phyloP scores from a whole-genome alignment of 2,329 filamentous ascomycete genomes.

The Epichloe uncinata region DNA sequence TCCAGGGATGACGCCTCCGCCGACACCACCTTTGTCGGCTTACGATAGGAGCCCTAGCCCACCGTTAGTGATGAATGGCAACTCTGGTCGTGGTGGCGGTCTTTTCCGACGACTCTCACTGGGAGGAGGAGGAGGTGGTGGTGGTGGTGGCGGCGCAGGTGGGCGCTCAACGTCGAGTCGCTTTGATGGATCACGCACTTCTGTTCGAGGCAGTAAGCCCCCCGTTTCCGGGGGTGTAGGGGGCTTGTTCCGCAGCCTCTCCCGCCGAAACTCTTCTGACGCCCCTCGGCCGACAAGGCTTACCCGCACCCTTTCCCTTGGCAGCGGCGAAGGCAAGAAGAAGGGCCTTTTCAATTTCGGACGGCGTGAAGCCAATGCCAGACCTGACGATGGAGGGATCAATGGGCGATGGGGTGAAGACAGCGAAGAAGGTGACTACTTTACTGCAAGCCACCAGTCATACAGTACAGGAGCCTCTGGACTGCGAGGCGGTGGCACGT shows the following conservation, averaged over 20 bases:
- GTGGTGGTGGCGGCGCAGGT: constrained; percentile 7
- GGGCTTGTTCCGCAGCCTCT: constrained; percentile 32
- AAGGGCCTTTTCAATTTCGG: constrained; percentile 29
- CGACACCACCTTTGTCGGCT: constrained; percentile 45
- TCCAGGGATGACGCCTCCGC: constrained; percentile 62
- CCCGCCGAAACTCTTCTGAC: constrained; percentile 21
- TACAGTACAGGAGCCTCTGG: constrained; percentile 15
- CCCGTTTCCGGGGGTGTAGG: constrained; percentile 33
- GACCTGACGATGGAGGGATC: constrained; percentile 37
- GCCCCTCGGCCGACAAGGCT: constrained; percentile 27
- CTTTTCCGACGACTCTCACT: constrained; percentile 32
- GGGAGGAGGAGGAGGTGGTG: neutral
- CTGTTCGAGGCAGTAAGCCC: constrained; percentile 33
- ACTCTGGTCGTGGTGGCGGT: constrained; percentile 16
- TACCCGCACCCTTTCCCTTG: constrained; percentile 48
- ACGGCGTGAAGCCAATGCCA: constrained; percentile 25
- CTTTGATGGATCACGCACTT: constrained; percentile 24
- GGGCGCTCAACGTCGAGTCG: constrained; percentile 22
- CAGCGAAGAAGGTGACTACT: constrained; percentile 26
- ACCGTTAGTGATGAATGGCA: constrained; percentile 10
- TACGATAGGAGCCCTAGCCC: constrained; percentile 29
- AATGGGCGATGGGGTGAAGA: constrained; percentile 39
- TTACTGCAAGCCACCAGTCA: constrained; percentile 10
- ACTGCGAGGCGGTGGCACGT: constrained; percentile 28
- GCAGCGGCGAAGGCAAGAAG: constrained; percentile 35